These are phyloP conservation scores for Nigrospora oryzae DNA, from an alignment of 2,329 filamentous ascomycete species.

Conservation along the genomic window DNA sequence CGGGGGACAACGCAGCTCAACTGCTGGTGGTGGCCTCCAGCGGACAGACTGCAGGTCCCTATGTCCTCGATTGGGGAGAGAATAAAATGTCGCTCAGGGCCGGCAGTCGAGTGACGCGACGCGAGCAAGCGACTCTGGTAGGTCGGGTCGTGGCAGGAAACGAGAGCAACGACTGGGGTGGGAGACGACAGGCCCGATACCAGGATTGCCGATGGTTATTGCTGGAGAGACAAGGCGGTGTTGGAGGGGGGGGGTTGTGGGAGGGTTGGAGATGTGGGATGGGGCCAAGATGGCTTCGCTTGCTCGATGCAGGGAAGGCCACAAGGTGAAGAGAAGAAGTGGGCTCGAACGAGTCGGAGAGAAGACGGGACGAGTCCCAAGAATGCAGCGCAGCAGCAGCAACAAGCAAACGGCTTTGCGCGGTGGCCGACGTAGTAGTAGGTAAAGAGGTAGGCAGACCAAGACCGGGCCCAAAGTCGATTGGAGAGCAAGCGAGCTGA, in stretches of 20 bases:
- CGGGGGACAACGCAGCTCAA: constrained; percentile 1
- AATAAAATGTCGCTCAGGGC: not conserved
- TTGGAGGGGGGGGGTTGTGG: not conserved
- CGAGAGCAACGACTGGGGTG: not conserved
- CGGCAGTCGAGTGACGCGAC: not conserved
- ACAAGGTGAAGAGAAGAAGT: not conserved
- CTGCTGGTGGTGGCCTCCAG: not conserved
- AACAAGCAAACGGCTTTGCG: not conserved
- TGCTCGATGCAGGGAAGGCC: not conserved
- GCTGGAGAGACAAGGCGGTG: not conserved
- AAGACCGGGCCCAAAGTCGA: too few species aligned
- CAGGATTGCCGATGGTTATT: not conserved
- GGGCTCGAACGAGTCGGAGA: not conserved
- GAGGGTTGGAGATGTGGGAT: not conserved
- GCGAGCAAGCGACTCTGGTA: not conserved
- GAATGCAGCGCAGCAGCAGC: not conserved
- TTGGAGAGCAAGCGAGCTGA: too few species aligned
- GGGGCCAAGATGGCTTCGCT: not conserved
- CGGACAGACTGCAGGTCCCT: constrained; percentile 1
- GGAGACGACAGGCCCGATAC: not conserved
- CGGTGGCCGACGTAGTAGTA: too few species aligned
- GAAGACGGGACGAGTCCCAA: too few species aligned
- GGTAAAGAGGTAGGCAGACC: too few species aligned
- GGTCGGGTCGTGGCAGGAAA: not conserved
- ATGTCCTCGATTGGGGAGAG: not conserved